Evolutionary conservation across 352 stramenopile species (phyloP).

Genomic region (Globisporangium takayamanum): DNA sequence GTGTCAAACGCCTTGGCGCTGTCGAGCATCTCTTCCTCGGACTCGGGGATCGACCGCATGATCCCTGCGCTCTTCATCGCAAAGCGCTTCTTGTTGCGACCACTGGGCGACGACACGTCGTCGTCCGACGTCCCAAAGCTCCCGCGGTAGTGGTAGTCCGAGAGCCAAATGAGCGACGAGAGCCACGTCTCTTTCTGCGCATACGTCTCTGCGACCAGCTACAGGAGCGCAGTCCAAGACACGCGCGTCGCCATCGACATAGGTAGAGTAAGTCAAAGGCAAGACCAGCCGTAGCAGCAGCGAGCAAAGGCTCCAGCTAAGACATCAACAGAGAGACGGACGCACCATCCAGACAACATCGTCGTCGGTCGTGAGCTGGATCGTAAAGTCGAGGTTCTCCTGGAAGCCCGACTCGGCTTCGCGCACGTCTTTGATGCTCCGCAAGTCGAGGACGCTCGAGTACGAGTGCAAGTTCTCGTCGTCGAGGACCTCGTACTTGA

Average conservation of each 20-base stretch:
- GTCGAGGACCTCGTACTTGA: constrained; percentile 84
- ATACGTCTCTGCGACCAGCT: constrained; percentile 69
- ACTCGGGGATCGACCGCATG: constrained; percentile 44
- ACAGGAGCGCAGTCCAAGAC: background rate
- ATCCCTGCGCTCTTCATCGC: constrained; percentile 35
- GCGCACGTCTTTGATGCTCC: constrained; percentile 74
- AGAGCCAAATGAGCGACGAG: constrained; percentile 78
- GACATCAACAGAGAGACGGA: constrained; percentile 5
- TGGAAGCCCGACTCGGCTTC: constrained; percentile 73
- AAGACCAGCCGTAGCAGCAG: constrained; percentile 5
- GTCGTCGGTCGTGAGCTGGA: constrained; percentile 69
- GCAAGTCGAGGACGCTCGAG: constrained; percentile 62
- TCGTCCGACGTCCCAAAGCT: constrained; percentile 10
- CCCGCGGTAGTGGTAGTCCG: constrained; percentile 74
- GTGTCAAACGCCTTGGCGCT: background rate
- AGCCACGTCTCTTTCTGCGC: constrained; percentile 85
- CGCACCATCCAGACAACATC: constrained; percentile 79
- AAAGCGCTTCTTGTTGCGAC: constrained; percentile 33
- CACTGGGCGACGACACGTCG: constrained; percentile 11
- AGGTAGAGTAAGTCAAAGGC: background rate
- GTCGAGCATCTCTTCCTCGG: constrained; percentile 22
- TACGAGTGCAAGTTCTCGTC: constrained; percentile 63
- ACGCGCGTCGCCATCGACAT: background rate
- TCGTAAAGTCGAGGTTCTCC: constrained; percentile 82
- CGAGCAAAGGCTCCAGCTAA: constrained; percentile 7